These are phyloP conservation scores for Elsinoe fawcettii DNA, from an alignment of 2,329 filamentous ascomycete genomes.

Conservation along the genomic window DNA sequence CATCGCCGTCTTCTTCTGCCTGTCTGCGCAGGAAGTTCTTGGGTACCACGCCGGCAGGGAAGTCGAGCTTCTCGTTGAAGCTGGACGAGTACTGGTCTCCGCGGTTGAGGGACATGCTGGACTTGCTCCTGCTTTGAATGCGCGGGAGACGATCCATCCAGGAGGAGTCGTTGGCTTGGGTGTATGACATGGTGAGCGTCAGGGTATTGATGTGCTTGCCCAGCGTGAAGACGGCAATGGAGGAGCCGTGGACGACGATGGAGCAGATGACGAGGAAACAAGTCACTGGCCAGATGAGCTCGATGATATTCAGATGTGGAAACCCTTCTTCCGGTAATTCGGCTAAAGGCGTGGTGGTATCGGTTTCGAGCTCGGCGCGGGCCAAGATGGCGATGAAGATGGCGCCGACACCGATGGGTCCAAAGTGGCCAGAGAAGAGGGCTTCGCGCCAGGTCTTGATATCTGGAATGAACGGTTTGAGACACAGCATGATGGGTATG, in stretches of 20 bases:
- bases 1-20: slow-evolving; percentile 61
- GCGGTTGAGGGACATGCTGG: slow-evolving; percentile 64
- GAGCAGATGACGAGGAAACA: slow-evolving; percentile 91
- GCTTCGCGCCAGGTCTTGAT: slow-evolving; percentile 98
- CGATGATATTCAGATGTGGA: slow-evolving; percentile 63
- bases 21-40: slow-evolving; percentile 75
- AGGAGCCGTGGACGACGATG: slow-evolving; percentile 95
- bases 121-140: slow-evolving; percentile 74
- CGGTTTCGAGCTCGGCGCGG: slow-evolving; percentile 78
- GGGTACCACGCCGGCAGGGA: slow-evolving; percentile 59
- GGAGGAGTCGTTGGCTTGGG: slow-evolving; percentile 73
- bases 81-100: slow-evolving; percentile 53
- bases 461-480: slow-evolving; percentile 92
- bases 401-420: slow-evolving; percentile 92
- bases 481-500: slow-evolving; percentile 83
- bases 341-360: slow-evolving; percentile 64
- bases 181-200: slow-evolving; percentile 93
- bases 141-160: slow-evolving; percentile 93
- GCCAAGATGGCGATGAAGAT: slow-evolving; percentile 93
- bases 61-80: slow-evolving; percentile 53
- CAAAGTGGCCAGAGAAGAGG: slow-evolving; percentile 93
- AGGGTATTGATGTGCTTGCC: slow-evolving; percentile 98
- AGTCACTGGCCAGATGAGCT: slow-evolving; percentile 90
- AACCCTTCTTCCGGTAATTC: slow-evolving; percentile 50
- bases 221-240: slow-evolving; percentile 91